phyloP scores from a whole-genome alignment of 2,329 filamentous ascomycete genomes.

The Neocucurbitaria cava region DNA sequence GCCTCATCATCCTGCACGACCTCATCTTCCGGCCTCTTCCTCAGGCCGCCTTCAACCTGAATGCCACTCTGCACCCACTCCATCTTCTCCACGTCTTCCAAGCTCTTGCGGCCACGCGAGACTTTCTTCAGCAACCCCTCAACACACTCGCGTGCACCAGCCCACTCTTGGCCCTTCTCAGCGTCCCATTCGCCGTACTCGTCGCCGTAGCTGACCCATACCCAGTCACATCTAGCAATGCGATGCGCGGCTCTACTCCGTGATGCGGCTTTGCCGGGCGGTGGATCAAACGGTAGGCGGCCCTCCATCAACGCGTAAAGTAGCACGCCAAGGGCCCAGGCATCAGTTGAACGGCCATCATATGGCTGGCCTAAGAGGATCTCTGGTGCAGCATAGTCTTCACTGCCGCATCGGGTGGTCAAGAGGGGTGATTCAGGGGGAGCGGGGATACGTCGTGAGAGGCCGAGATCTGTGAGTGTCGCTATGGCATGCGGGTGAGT shows the following conservation, averaged over 20 bases:
- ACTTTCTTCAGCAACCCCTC: conserved; percentile 85
- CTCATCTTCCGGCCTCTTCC: conserved; percentile 60
- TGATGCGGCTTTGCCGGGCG: conserved; percentile 78
- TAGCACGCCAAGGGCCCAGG: conserved; percentile 93
- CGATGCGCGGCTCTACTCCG: conserved; percentile 82
- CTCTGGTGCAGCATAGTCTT: conserved; percentile 96
- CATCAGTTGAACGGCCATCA: conserved; percentile 88
- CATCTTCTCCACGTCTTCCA: conserved; percentile 74
- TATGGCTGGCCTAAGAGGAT: conserved; percentile 95
- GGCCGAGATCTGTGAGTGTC: conserved; percentile 88
- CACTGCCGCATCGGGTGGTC: conserved; percentile 92
- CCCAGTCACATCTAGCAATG: conserved; percentile 96
- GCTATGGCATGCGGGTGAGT: conserved; percentile 82
- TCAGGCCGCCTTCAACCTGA: conserved; percentile 65
- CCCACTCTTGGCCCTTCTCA: conserved; percentile 68
- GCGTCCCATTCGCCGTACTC: conserved; percentile 86
- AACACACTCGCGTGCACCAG: conserved; percentile 80
- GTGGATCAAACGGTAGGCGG: conserved; percentile 90
- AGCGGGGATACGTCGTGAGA: conserved; percentile 80
- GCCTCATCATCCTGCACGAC: conserved; percentile 21
- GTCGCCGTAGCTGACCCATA: conserved; percentile 86
- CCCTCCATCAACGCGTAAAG: conserved; percentile 93
- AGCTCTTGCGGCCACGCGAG: conserved; percentile 73
- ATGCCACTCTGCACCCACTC: conserved; percentile 82
- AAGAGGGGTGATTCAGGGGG: conserved; percentile 81